These are phyloP conservation scores for Colletotrichum echinochloae DNA, from an alignment of 2,329 filamentous ascomycete genomes.

Conservation along the genomic window DNA sequence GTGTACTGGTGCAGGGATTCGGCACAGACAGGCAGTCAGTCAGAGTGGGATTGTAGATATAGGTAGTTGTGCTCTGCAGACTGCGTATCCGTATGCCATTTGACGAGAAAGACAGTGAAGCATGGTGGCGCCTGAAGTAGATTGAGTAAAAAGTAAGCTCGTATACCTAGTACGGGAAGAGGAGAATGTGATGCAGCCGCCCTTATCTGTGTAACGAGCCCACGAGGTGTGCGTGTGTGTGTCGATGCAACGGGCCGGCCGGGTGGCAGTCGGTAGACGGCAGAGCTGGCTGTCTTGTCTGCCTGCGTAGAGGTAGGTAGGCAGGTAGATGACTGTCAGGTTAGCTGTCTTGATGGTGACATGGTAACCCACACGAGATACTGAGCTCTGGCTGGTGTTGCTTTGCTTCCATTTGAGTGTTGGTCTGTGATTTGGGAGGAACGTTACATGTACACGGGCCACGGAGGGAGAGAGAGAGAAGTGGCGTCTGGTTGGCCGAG, in stretches of 20 bases:
- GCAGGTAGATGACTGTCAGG: no score
- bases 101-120: no score
- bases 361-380: background rate
- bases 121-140: no score
- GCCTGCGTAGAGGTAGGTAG: background rate
- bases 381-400: background rate
- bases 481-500: background rate
- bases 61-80: no score
- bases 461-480: no score
- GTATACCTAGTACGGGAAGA: no score
- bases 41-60: background rate
- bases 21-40: background rate
- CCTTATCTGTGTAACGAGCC: slow-evolving; percentile 36
- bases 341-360: no score
- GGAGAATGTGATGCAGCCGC: background rate
- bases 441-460: slow-evolving; percentile 42
- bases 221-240: background rate
- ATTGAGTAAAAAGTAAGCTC: no score
- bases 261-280: no score
- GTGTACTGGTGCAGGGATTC: background rate
- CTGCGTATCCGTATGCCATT: no score
- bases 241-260: no score
- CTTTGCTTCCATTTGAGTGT: background rate
- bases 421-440: slow-evolving; percentile 26
- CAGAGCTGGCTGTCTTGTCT: no score